These are phyloP conservation scores for Nematocida ausubeli DNA, from an alignment of 371 early-diverging fungal species.

Conservation along the genomic window DNA sequence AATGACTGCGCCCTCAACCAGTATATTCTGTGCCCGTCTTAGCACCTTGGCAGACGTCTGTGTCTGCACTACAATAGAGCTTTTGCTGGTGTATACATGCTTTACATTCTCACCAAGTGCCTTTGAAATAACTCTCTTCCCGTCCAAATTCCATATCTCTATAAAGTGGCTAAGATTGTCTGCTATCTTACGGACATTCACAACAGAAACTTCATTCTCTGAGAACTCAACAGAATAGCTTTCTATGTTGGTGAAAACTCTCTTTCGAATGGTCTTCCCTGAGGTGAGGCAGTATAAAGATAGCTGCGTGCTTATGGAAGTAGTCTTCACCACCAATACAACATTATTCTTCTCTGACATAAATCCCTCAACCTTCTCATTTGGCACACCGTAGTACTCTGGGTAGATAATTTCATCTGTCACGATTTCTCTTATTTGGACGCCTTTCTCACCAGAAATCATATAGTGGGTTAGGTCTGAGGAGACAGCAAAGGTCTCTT, in stretches of 20 bases:
- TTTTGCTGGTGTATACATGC: background rate
- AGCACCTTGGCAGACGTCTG: background rate
- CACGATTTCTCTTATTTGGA: background rate
- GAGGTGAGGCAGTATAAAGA: slow-evolving; percentile 6
- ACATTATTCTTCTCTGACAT: slow-evolving; percentile 34
- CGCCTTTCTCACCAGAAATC: background rate
- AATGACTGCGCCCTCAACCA: background rate
- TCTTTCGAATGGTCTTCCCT: slow-evolving; percentile 17
- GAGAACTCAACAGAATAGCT: slow-evolving; percentile 9
- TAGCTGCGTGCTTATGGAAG: background rate
- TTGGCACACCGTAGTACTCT: background rate
- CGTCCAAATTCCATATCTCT: slow-evolving; percentile 41
- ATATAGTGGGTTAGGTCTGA: slow-evolving; percentile 11
- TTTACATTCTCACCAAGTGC: slow-evolving; percentile 36
- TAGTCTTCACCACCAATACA: slow-evolving; percentile 7
- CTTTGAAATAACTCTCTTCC: background rate
- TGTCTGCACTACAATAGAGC: background rate
- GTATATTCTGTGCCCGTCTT: background rate
- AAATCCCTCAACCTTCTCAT: slow-evolving; percentile 28
- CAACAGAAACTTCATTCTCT: slow-evolving; percentile 12
- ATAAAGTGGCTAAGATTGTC: slow-evolving; percentile 1
- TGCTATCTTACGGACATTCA: background rate
- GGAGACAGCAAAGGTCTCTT: slow-evolving; percentile 8
- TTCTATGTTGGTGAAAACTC: slow-evolving; percentile 20
- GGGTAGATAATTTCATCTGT: background rate